Evolutionary conservation across 129 eudicot genomes (phyloP).

Genomic region (Chrysanthemum lavandulifolium): DNA sequence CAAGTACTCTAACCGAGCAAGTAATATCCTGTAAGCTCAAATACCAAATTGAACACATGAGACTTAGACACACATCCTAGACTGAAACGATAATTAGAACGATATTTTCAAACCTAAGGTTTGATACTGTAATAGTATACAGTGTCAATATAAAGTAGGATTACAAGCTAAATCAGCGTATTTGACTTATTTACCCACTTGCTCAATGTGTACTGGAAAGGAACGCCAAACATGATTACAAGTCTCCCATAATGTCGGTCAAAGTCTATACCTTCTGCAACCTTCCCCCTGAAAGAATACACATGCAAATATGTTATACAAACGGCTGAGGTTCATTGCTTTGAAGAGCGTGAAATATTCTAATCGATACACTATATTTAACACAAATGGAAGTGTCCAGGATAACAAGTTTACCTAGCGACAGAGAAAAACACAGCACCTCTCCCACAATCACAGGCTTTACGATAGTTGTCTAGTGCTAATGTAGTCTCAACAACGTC

Average conservation of each 20-base stretch:
- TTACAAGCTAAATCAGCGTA: neutral
- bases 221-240: conserved; percentile 98
- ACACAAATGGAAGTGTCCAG: neutral
- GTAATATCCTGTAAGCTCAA: conserved; percentile 68
- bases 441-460: conserved; percentile 99
- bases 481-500: conserved; percentile 98
- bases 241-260: conserved; percentile 98
- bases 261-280: conserved; percentile 97
- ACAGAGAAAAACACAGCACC: conserved; percentile 99
- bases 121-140: too few relatives aligned
- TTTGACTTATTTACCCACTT: conserved; percentile 36
- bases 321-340: too few relatives aligned
- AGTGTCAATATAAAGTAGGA: too few relatives aligned
- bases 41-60: conserved; percentile 19
- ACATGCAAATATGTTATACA: conserved; percentile 1
- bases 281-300: conserved; percentile 72
- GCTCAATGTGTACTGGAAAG: conserved; percentile 97
- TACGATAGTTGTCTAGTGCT: conserved; percentile 94
- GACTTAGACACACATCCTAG: neutral
- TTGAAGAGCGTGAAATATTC: too few relatives aligned
- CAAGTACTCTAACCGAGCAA: conserved; percentile 86
- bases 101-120: neutral
- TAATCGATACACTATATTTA: neutral
- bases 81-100: neutral
- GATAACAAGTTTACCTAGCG: conserved; percentile 58